Base-by-base conservation (phyloP, 768 basidiomycete species). In the Amyloporia xantha region DNA sequence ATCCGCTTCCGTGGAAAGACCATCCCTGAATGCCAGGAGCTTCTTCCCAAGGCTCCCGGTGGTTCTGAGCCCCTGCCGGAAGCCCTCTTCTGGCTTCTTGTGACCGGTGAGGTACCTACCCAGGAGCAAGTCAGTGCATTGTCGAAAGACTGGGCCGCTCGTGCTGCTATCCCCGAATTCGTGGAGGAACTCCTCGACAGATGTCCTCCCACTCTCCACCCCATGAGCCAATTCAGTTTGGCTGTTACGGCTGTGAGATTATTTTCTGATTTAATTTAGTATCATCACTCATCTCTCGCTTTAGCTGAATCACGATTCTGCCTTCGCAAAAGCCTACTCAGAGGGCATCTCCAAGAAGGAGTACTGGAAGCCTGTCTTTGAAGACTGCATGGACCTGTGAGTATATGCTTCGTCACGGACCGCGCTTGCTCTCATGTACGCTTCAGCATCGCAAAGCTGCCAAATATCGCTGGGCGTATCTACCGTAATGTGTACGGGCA, bases 1-100 rank as follows among this genome's bases (percentile, higher is more conserved):
- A 98, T 97, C 62, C 91, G 95, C 57, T 98, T 98, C 84, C 89
- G 94, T 65, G 94, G 92, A 52, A 90, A 89, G 70, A 91, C 91
- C 49, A 95, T 95, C 62, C 88, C 90, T 36, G 93, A 96, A 63
- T 83, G 84, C 65, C 84, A 91, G 69, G 75, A 80, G 47, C 77
- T 82, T 42, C 83, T 98, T 21, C 95, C 95, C 52, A 94, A 89
- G 66, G 94, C 88, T 49, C 77, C 86, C 57, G 82, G 86, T 54
- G 93, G 93, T 47, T 74, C 80, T 13, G 93, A 96, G 66, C 93
- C 93, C 47, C 81, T 96, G 46, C 93, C 93, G 2, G 93, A 96
- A 66, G 86, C 78, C 60, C 84, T 96, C 54, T 96, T 96, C 75
- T 96, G 93, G 93, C 80, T 96, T 35, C 78, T 96, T 52, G 72